These are phyloP conservation scores for Wakefieldia striispora DNA, from an alignment of 768 basidiomycete genomes.

Conservation along the genomic window DNA sequence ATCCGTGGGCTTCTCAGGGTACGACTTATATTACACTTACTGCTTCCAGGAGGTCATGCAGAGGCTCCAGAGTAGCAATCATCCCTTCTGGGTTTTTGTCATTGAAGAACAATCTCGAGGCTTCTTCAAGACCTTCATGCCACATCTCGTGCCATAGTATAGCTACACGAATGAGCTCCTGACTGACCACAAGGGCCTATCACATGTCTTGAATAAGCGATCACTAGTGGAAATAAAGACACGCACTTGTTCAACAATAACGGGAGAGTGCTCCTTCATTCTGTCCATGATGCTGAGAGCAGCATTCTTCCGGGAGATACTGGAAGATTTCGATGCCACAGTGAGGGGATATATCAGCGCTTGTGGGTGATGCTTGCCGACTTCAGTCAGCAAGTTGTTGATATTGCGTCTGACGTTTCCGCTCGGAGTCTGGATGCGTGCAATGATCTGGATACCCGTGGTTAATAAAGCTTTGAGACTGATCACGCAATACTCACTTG, in stretches of 20 bases:
- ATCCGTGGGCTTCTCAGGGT: neutral
- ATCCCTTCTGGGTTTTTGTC: slow-evolving; percentile 97
- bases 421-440: slow-evolving; percentile 94
- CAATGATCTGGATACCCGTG: slow-evolving; percentile 72
- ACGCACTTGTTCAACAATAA: slow-evolving; percentile 80
- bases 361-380: slow-evolving; percentile 96
- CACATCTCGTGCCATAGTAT: slow-evolving; percentile 99
- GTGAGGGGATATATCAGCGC: slow-evolving; percentile 94
- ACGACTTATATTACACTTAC: slow-evolving; percentile 39
- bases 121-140: slow-evolving; percentile 98
- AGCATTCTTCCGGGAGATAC: slow-evolving; percentile 73
- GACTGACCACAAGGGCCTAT: slow-evolving; percentile 83
- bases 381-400: slow-evolving; percentile 81
- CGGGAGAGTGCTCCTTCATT: slow-evolving; percentile 88
- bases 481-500: slow-evolving; percentile 54
- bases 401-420: slow-evolving; percentile 85
- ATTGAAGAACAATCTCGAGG: slow-evolving; percentile 93
- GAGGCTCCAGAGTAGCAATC: slow-evolving; percentile 88
- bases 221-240: neutral
- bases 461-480: neutral
- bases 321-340: slow-evolving; percentile 95
- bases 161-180: slow-evolving; percentile 94
- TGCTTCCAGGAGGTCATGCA: slow-evolving; percentile 89
- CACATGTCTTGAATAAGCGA: slow-evolving; percentile 1
- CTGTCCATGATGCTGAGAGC: slow-evolving; percentile 86